Evolutionary conservation across 2,329 filamentous ascomycete genomes (phyloP), one percentile per base, ranked within the genome.

Genomic region (Amylocarpus encephaloides): DNA sequence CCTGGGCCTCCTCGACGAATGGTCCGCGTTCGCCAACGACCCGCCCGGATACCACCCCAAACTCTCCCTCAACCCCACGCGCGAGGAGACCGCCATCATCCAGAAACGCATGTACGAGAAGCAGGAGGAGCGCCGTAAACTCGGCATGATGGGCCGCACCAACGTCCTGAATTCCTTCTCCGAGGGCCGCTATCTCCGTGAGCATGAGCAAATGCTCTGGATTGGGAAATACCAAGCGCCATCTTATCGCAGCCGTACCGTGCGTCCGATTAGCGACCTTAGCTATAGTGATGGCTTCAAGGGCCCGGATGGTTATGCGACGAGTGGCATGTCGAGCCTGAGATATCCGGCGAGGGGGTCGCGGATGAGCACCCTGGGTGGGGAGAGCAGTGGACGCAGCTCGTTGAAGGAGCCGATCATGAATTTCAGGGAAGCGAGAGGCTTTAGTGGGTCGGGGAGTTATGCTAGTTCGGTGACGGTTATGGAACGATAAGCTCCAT

Each of bases 141-240:
- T 82, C 2, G 79, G 79, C 36, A 78, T 82, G 72, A 75, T 75
- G 67, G 76, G 75, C 1, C 73, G 79, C 18, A 68, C 69, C 39
- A 80, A 80, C 41, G 79, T 82, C 4, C 74, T 79, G 48, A 77
- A 78, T 56, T 76, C 73, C 11, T 82, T 82, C 64, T 74, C 73
- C 45, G 77, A 78, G 2, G 75, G 80, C 38, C 71, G 78, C 1
- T 82, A 82, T 60, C 71, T 82, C 18, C 74, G 79, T 35, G 78
- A 81, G 60, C 78, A 81, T 62, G 78, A 82, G 61, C 78, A 83
- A 58, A 78, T 76, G 73, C 73, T 77, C 50, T 78, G 76, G 76
- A 71, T 71, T 35, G 60, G 61, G 19, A 63, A 63, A 43, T 36
- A 38, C 22, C 43, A 46, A 46, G 43, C 43, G 2, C 43, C 43